Evolutionary conservation across 768 basidiomycete genomes (phyloP).

Genomic region (Termitomyces sp.): DNA sequence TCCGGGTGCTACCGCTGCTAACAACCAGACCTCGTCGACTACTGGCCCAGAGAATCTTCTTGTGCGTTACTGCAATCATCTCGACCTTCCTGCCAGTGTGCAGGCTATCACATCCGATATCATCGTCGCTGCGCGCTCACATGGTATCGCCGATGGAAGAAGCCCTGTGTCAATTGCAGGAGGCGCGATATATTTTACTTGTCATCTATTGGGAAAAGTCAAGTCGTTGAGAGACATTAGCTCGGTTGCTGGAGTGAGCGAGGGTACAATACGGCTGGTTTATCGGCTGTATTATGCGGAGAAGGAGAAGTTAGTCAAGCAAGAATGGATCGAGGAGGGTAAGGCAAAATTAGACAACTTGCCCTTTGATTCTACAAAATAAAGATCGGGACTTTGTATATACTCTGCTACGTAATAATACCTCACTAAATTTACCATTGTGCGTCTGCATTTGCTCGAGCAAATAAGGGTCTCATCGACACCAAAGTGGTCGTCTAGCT

Average conservation of each 20-base stretch:
- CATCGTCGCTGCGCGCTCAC: conserved; percentile 71
- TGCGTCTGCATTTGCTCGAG: not conserved
- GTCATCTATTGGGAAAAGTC: conserved; percentile 66
- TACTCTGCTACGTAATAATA: not conserved
- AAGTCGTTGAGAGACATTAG: conserved; percentile 85
- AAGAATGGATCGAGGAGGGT: conserved; percentile 81
- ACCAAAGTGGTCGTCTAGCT: not conserved
- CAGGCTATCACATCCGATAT: conserved; percentile 82
- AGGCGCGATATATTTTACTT: conserved; percentile 92
- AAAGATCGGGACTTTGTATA: conserved; percentile 9
- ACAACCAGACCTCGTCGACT: conserved; percentile 38
- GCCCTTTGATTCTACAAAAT: conserved; percentile 35
- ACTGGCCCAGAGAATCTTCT: conserved; percentile 82
- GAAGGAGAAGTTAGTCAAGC: conserved; percentile 74
- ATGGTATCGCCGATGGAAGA: conserved; percentile 89
- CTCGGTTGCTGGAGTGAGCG: conserved; percentile 87
- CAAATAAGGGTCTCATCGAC: not conserved
- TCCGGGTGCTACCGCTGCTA: conserved; percentile 62
- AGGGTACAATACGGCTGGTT: conserved; percentile 90
- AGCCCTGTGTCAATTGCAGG: conserved; percentile 99
- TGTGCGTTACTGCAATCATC: conserved; percentile 90
- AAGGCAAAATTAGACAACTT: conserved; percentile 52
- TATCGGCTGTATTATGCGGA: conserved; percentile 74
- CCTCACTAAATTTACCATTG: not conserved
- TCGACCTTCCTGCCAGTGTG: conserved; percentile 77